These are phyloP conservation scores for Phtheirospermum japonicum DNA, from an alignment of 257 asterid genomes.

Conservation along the genomic window DNA sequence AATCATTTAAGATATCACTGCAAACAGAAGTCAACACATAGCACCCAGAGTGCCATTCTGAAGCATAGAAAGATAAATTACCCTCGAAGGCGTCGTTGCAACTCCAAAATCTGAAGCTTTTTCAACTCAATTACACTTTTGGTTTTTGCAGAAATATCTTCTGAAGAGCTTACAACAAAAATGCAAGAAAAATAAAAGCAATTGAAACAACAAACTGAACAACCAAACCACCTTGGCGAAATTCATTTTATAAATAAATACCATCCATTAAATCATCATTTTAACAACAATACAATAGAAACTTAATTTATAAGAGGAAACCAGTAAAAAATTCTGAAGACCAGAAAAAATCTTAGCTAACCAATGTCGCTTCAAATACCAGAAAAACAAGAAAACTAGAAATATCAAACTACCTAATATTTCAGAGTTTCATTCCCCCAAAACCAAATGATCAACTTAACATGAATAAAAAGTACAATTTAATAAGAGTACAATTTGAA, in stretches of 20 bases:
- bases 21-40: constrained; percentile 25
- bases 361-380: too few relatives aligned
- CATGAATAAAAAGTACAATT: not conserved
- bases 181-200: not conserved
- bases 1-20: constrained; percentile 84
- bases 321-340: not conserved
- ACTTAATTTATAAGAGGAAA: too few relatives aligned
- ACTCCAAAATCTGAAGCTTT: constrained; percentile 91
- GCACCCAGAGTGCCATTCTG: constrained; percentile 12
- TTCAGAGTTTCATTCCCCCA: not conserved
- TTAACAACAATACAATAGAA: not conserved
- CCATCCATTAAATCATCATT: not conserved
- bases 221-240: not conserved
- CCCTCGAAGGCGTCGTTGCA: constrained; percentile 92
- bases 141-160: constrained; percentile 87
- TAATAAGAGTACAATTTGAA: not conserved
- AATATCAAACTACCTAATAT: not conserved
- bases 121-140: constrained; percentile 95
- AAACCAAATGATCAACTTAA: not conserved
- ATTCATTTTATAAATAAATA: not conserved
- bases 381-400: not conserved
- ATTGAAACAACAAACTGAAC: not conserved
- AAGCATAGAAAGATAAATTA: constrained; percentile 31
- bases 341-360: not conserved
- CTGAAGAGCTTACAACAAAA: constrained; percentile 66